Evolutionary conservation across 2,329 filamentous ascomycete species (phyloP).

Genomic region (Cladophialophora exuberans): DNA sequence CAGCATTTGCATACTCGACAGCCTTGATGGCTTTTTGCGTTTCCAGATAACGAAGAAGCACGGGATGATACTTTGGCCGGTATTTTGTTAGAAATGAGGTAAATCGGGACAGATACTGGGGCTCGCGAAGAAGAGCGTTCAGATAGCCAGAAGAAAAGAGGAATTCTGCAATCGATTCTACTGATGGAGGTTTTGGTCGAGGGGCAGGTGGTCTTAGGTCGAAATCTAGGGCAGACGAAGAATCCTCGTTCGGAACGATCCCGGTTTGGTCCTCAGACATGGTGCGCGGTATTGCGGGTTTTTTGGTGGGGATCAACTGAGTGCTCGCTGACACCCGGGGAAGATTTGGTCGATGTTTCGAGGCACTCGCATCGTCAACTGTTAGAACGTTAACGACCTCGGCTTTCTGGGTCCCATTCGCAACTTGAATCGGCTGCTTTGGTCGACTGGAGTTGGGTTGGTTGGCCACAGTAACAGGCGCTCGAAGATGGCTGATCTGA

Average conservation of each 20-base stretch:
- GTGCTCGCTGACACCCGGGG: slow-evolving; percentile 11
- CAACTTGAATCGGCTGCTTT: neutral
- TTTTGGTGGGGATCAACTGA: neutral
- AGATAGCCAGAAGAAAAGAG: slow-evolving; percentile 50
- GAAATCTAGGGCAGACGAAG: slow-evolving; percentile 32
- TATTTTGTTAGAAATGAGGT: slow-evolving; percentile 45
- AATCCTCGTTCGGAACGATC: neutral
- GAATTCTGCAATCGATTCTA: slow-evolving; percentile 43
- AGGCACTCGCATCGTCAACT: neutral
- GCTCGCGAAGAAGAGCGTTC: slow-evolving; percentile 45
- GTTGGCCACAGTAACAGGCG: neutral
- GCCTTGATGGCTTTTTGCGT: slow-evolving; percentile 47
- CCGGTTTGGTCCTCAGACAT: slow-evolving; percentile 16
- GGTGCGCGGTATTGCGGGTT: slow-evolving; percentile 12
- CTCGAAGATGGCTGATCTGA: neutral
- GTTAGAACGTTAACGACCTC: neutral
- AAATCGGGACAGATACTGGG: slow-evolving; percentile 40
- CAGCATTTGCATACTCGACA: slow-evolving; percentile 49
- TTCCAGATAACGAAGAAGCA: slow-evolving; percentile 44
- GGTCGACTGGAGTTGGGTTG: neutral
- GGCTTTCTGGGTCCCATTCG: neutral
- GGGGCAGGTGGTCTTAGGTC: slow-evolving; percentile 48
- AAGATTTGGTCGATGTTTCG: slow-evolving; percentile 8
- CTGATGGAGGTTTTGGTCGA: slow-evolving; percentile 34
- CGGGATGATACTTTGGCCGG: slow-evolving; percentile 39